These are phyloP conservation scores for Mollisiaceae sp. DNA, from an alignment of 2,329 filamentous ascomycete genomes.

Conservation along the genomic window DNA sequence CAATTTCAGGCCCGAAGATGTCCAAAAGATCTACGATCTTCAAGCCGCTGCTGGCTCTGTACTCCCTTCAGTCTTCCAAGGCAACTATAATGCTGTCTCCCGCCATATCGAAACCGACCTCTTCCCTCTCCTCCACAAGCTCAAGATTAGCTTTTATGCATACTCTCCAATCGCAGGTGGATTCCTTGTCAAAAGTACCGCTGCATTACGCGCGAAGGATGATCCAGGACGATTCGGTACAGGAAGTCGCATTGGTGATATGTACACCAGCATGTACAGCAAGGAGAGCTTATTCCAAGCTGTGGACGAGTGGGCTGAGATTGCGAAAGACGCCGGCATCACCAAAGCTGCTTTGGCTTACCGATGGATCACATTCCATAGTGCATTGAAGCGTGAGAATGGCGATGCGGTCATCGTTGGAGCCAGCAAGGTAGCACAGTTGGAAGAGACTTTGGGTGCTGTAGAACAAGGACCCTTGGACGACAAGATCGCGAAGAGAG, in stretches of 20 bases:
- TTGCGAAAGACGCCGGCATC: constrained; percentile 41
- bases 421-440: constrained; percentile 30
- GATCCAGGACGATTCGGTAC: constrained; percentile 37
- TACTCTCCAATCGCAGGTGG: constrained; percentile 71
- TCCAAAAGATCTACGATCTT: constrained; percentile 42
- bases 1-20: constrained; percentile 41
- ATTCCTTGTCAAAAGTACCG: constrained; percentile 52
- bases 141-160: constrained; percentile 48
- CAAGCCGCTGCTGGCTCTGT: constrained; percentile 39
- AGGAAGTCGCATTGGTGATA: constrained; percentile 21
- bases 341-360: constrained; percentile 45
- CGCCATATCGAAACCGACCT: constrained; percentile 65
- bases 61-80: constrained; percentile 44
- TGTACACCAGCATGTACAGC: constrained; percentile 33
- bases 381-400: constrained; percentile 33
- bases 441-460: constrained; percentile 32
- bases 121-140: constrained; percentile 56
- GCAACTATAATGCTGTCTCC: constrained; percentile 40
- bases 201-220: constrained; percentile 15
- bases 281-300: constrained; percentile 33
- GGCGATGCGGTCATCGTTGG: constrained; percentile 44
- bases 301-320: constrained; percentile 38
- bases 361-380: constrained; percentile 45
- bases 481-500: constrained; percentile 24
- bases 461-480: constrained; percentile 36